Evolutionary conservation across 2,329 filamentous ascomycete species (phyloP).

Genomic region (Lachnum nothofagi): DNA sequence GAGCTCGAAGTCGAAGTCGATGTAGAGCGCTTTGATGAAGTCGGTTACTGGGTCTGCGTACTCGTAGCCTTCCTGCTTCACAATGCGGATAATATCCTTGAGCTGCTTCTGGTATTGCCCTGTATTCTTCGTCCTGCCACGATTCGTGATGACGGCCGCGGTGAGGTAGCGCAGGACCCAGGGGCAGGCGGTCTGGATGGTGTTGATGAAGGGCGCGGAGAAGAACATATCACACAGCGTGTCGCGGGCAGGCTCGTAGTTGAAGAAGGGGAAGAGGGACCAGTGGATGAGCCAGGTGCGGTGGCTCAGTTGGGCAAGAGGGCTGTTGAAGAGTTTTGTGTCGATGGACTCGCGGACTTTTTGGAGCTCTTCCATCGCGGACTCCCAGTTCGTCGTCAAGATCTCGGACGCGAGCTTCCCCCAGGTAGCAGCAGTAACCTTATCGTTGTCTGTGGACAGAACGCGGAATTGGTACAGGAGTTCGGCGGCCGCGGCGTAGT

Average conservation of each 20-base stretch:
- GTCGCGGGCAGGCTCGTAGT: slow-evolving; percentile 87
- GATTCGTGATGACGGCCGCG: slow-evolving; percentile 91
- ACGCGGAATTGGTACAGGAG: slow-evolving; percentile 97
- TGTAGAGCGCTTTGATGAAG: slow-evolving; percentile 92
- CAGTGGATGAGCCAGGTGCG: slow-evolving; percentile 98
- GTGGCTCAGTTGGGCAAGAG: slow-evolving; percentile 90
- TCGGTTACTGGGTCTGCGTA: slow-evolving; percentile 94
- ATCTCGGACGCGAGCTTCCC: slow-evolving; percentile 97
- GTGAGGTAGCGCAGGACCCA: slow-evolving; percentile 95
- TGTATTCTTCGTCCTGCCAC: slow-evolving; percentile 72
- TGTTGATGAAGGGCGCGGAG: slow-evolving; percentile 97
- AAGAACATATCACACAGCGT: slow-evolving; percentile 93
- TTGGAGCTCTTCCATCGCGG: slow-evolving; percentile 80
- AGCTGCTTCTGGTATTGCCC: slow-evolving; percentile 93
- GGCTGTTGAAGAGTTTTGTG: slow-evolving; percentile 91
- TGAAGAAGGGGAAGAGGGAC: slow-evolving; percentile 98
- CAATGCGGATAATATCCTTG: slow-evolving; percentile 92
- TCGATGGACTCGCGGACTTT: slow-evolving; percentile 92
- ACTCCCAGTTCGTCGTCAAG: slow-evolving; percentile 90
- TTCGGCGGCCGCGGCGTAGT: slow-evolving; percentile 84
- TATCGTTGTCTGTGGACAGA: slow-evolving; percentile 96
- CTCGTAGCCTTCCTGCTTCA: slow-evolving; percentile 96
- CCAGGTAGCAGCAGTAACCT: slow-evolving; percentile 92
- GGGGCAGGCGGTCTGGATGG: slow-evolving; percentile 94
- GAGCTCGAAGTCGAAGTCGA: slow-evolving; percentile 95